phyloP scores from a whole-genome alignment of 306 rosid genomes.

The Astragalus glycyphyllos region DNA sequence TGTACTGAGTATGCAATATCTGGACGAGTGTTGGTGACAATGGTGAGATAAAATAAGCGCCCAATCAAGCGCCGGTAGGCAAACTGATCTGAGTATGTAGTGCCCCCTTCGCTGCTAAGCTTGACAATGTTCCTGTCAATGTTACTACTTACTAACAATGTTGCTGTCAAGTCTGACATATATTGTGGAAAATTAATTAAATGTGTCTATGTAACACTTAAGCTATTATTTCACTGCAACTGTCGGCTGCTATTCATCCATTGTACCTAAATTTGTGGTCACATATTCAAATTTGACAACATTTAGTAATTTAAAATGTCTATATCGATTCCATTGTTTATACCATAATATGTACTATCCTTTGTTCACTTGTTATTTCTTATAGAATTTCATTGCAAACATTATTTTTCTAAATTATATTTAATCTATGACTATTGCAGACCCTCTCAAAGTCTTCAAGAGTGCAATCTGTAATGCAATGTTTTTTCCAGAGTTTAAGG shows the following conservation, averaged over 20 bases:
- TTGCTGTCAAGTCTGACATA: conserved; percentile 3
- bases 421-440: too few species aligned
- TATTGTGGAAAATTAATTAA: conserved; percentile 30
- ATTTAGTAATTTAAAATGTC: conserved; percentile 16
- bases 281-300: conserved; percentile 41
- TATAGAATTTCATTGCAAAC: not conserved
- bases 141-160: not conserved
- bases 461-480: too few species aligned
- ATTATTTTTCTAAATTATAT: not conserved
- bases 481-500: too few species aligned
- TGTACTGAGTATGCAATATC: too few species aligned
- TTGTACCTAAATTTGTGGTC: conserved; percentile 40
- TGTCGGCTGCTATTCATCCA: conserved; percentile 26
- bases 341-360: not conserved
- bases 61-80: too few species aligned
- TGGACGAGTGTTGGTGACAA: too few species aligned
- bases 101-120: too few species aligned
- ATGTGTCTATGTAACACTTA: conserved; percentile 31
- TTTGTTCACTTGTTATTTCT: not conserved
- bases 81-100: too few species aligned
- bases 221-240: conserved; percentile 34
- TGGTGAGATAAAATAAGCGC: too few species aligned
- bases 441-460: too few species aligned
- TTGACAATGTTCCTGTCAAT: too few species aligned
- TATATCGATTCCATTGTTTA: conserved; percentile 28